Conservation (phyloP, 495 filamentous ascomycete genomes). For the Penicillium roqueforti region DNA sequence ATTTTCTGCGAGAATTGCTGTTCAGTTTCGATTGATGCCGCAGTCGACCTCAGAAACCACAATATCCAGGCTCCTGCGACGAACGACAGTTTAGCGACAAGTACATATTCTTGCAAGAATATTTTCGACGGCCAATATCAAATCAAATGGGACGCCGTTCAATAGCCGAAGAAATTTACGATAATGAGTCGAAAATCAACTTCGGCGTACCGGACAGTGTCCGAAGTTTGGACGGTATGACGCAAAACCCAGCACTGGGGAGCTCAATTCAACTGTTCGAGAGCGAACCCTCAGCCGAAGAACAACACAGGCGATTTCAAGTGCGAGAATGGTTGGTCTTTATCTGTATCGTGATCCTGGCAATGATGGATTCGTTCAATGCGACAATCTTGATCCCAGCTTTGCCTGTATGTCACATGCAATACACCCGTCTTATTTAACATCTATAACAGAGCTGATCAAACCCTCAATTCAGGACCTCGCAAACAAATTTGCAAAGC, state of each 20-base stretch:
- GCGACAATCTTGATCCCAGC: conserved; percentile 34
- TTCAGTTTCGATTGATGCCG: not conserved
- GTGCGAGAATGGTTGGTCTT: conserved; percentile 35
- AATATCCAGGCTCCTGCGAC: not conserved
- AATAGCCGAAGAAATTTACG: conserved; percentile 11
- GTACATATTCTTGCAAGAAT: no score
- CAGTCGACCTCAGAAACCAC: not conserved
- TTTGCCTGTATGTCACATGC: conserved; percentile 16
- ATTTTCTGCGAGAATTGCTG: not conserved
- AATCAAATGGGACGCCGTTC: conserved; percentile 20
- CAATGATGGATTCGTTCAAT: conserved; percentile 41
- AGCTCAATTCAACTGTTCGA: conserved; percentile 25
- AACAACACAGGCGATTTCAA: conserved; percentile 20
- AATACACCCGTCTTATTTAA: not conserved
- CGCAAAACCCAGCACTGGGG: conserved; percentile 12
- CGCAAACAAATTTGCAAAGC: conserved; percentile 24
- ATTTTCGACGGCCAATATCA: not conserved
- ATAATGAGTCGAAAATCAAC: conserved; percentile 15
- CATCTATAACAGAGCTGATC: conserved; percentile 13
- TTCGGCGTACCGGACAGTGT: conserved; percentile 20
- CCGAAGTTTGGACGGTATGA: conserved; percentile 18
- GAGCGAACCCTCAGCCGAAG: conserved; percentile 5
- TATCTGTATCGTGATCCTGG: conserved; percentile 30
- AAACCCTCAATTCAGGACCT: conserved; percentile 18
- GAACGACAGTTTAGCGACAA: not conserved